Conservation (phyloP, 352 stramenopile genomes). For the Aphanomyces astaci region DNA sequence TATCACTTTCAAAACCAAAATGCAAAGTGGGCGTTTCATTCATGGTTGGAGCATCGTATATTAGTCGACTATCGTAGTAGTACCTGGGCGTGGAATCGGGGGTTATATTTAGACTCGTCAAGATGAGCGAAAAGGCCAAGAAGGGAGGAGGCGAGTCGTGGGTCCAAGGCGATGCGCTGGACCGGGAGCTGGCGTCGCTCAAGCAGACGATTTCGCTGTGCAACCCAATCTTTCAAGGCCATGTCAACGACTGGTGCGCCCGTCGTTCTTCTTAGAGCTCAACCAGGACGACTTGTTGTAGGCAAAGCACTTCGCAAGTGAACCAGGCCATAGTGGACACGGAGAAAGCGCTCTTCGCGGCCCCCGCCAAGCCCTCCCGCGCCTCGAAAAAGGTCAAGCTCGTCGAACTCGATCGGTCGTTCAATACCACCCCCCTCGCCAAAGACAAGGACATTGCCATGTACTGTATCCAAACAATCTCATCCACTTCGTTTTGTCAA, state of each 20-base stretch:
- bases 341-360: constrained; percentile 44
- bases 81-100: too few species aligned
- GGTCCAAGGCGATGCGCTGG: constrained; percentile 38
- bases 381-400: neutral
- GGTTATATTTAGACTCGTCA: too few species aligned
- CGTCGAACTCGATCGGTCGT: neutral
- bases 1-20: too few species aligned
- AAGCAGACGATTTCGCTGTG: constrained; percentile 66
- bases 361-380: constrained; percentile 48
- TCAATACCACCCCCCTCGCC: neutral
- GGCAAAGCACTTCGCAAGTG: constrained; percentile 41
- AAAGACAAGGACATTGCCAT: constrained; percentile 20
- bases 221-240: constrained; percentile 69
- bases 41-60: too few species aligned
- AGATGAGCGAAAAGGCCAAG: constrained; percentile 19
- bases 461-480: too few species aligned
- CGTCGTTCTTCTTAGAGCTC: neutral
- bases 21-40: too few species aligned
- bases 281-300: constrained; percentile 23
- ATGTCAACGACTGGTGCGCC: constrained; percentile 58
- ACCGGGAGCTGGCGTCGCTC: constrained; percentile 57
- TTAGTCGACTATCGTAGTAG: too few species aligned
- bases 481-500: too few species aligned
- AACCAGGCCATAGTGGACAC: constrained; percentile 31
- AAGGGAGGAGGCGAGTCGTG: constrained; percentile 8